These are phyloP conservation scores for Amaranthus palmeri DNA, from an alignment of 148 eudicot genomes.

Conservation along the genomic window DNA sequence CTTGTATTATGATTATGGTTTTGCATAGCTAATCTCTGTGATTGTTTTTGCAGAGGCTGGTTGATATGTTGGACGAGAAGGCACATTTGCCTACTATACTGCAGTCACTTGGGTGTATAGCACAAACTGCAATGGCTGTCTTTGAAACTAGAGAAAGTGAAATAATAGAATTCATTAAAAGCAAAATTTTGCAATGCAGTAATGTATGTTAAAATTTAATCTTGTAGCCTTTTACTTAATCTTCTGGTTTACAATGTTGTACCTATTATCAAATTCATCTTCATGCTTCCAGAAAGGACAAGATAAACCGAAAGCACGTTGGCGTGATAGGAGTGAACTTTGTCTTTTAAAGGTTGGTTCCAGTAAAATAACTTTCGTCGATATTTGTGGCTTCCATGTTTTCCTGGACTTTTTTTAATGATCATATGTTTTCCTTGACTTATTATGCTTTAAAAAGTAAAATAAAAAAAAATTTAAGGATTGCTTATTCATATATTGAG, in stretches of 20 bases:
- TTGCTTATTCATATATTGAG: no score
- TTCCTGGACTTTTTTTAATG: neutral
- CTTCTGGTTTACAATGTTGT: constrained; percentile 3
- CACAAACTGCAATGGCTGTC: constrained; percentile 94
- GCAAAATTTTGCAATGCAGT: constrained; percentile 54
- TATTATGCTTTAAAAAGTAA: no score
- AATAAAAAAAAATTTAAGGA: no score
- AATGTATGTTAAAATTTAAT: constrained; percentile 46
- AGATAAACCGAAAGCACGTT: constrained; percentile 47
- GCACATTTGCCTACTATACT: constrained; percentile 84
- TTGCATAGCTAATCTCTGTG: neutral
- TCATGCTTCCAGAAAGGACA: constrained; percentile 49
- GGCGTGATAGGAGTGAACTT: constrained; percentile 85
- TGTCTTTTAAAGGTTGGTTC: constrained; percentile 77
- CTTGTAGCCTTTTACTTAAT: constrained; percentile 1
- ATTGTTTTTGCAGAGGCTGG: constrained; percentile 70
- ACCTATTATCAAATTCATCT: neutral
- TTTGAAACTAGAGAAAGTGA: constrained; percentile 93
- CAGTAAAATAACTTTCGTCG: neutral
- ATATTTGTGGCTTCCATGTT: neutral
- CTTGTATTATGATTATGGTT: constrained; percentile 6
- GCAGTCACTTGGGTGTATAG: constrained; percentile 95
- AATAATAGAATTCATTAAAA: constrained; percentile 63
- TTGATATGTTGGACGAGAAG: constrained; percentile 85
- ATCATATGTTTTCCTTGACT: neutral